These are phyloP conservation scores for Metschnikowia santaceciliae DNA, from an alignment of 805 yeast genomes.

Conservation along the genomic window DNA sequence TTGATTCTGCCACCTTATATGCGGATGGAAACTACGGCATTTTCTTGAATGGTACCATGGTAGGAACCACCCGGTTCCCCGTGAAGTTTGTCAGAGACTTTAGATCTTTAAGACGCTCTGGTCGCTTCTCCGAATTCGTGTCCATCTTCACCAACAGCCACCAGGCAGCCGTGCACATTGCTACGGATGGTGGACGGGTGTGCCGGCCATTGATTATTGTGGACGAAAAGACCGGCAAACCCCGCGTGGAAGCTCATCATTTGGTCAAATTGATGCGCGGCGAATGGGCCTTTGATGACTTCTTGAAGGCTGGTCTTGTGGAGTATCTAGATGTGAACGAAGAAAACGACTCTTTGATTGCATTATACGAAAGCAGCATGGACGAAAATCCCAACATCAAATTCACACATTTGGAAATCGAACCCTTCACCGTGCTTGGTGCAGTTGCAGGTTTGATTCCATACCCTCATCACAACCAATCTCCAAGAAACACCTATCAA, in stretches of 20 bases:
- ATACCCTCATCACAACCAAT: slow-evolving; percentile 88
- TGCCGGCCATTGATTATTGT: slow-evolving; percentile 95
- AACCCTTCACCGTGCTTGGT: slow-evolving; percentile 88
- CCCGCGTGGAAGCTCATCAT: slow-evolving; percentile 73
- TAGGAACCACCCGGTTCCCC: slow-evolving; percentile 88
- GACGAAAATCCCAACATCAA: slow-evolving; percentile 43
- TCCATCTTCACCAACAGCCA: slow-evolving; percentile 88
- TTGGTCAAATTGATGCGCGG: slow-evolving; percentile 60
- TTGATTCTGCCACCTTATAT: slow-evolving; percentile 83
- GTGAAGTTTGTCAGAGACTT: slow-evolving; percentile 74
- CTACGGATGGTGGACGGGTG: slow-evolving; percentile 98
- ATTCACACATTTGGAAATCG: slow-evolving; percentile 90
- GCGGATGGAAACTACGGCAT: slow-evolving; percentile 76
- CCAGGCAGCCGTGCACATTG: slow-evolving; percentile 91
- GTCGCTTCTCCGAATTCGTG: slow-evolving; percentile 83
- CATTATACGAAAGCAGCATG: slow-evolving; percentile 66
- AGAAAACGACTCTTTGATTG: slow-evolving; percentile 91
- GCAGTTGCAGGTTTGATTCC: slow-evolving; percentile 93
- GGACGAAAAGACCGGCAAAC: slow-evolving; percentile 49
- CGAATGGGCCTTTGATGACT: slow-evolving; percentile 84
- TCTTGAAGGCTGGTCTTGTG: slow-evolving; percentile 78
- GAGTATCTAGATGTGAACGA: slow-evolving; percentile 97
- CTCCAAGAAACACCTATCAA: slow-evolving; percentile 89
- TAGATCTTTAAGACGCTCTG: slow-evolving; percentile 76
- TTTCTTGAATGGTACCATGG: slow-evolving; percentile 87